Conservation (phyloP, 2,329 filamentous ascomycete species). For the Coniella vitis region DNA sequence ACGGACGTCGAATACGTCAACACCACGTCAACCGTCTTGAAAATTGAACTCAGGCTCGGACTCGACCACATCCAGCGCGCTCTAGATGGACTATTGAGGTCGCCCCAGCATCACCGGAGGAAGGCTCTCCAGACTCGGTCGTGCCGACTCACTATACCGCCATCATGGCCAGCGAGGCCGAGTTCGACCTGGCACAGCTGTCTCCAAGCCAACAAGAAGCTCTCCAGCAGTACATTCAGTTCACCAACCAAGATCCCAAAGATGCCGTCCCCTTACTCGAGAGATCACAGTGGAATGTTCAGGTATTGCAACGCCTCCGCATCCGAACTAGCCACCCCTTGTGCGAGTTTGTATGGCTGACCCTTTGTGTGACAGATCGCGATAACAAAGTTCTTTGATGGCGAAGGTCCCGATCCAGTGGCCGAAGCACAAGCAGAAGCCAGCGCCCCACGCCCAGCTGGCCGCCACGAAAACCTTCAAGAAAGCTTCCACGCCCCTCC, state of each 20-base stretch:
- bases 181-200: conserved; percentile 60
- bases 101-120: background rate
- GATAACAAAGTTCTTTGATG: conserved; percentile 96
- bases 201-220: conserved; percentile 73
- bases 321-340: background rate
- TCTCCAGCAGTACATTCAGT: conserved; percentile 79
- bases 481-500: conserved; percentile 42
- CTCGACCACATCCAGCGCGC: background rate
- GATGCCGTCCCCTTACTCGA: conserved; percentile 74
- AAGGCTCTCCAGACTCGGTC: background rate
- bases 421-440: conserved; percentile 66
- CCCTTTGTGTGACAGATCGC: conserved; percentile 58
- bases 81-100: conserved; percentile 7
- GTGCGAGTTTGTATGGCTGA: background rate
- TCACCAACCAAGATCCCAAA: conserved; percentile 75
- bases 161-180: conserved; percentile 37
- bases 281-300: conserved; percentile 92
- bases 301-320: conserved; percentile 44
- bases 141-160: background rate
- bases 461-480: conserved; percentile 68
- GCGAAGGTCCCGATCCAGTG: conserved; percentile 76
- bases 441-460: conserved; percentile 53
- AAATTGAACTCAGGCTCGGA: no score
- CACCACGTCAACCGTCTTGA: no score
- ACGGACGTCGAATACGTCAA: no score